phyloP scores from a whole-genome alignment of 768 basidiomycete genomes.

The Hygrophorus russula region DNA sequence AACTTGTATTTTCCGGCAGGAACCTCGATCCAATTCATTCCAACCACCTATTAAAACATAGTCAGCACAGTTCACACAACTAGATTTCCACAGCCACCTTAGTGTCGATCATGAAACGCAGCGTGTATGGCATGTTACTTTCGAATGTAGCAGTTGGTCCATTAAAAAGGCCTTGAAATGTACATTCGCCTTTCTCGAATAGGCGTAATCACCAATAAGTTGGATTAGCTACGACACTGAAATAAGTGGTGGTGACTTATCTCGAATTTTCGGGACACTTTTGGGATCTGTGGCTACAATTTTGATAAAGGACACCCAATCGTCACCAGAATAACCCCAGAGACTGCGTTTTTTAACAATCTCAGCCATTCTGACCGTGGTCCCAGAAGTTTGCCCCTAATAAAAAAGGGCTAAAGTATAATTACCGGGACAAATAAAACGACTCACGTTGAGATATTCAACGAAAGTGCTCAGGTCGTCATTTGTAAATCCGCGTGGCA shows the following conservation, averaged over 20 bases:
- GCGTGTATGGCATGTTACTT: constrained; percentile 83
- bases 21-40: constrained; percentile 99
- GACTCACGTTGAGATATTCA: constrained; percentile 64
- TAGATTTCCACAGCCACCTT: constrained; percentile 38
- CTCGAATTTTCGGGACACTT: constrained; percentile 80
- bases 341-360: constrained; percentile 59
- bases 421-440: not conserved
- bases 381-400: constrained; percentile 22
- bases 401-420: not conserved
- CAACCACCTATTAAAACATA: constrained; percentile 54
- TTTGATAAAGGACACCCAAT: constrained; percentile 72
- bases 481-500: constrained; percentile 71
- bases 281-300: constrained; percentile 65
- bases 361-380: constrained; percentile 40
- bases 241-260: constrained; percentile 38
- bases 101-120: constrained; percentile 98
- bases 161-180: constrained; percentile 48
- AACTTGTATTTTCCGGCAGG: constrained; percentile 73
- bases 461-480: constrained; percentile 58
- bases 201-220: constrained; percentile 29
- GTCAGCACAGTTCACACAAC: not conserved
- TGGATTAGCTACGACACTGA: constrained; percentile 9
- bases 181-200: constrained; percentile 68
- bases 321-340: constrained; percentile 86
- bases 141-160: constrained; percentile 67